These are phyloP conservation scores for Eutypella sp. DNA, from an alignment of 2,329 filamentous ascomycete species.

Conservation along the genomic window DNA sequence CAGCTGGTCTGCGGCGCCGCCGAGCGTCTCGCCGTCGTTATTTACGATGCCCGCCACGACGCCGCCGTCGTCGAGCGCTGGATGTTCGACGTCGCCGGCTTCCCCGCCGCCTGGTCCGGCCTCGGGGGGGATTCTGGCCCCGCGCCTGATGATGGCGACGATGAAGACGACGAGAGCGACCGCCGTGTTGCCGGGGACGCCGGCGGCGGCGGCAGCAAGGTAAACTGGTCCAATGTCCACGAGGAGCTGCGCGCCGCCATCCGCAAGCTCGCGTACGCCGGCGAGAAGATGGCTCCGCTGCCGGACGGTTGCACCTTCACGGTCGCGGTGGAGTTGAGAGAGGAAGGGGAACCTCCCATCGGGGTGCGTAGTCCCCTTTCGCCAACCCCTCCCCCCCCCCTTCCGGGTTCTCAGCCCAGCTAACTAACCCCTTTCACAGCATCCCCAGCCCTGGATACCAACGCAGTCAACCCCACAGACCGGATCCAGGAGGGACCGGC, in stretches of 20 bases:
- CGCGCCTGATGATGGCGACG: too few relatives aligned
- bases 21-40: constrained; percentile 42
- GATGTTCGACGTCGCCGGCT: constrained; percentile 52
- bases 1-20: constrained; percentile 60
- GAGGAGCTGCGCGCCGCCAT: constrained; percentile 69
- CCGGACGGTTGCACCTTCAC: constrained; percentile 68
- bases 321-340: constrained; percentile 67
- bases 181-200: constrained; percentile 1
- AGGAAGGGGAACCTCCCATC: constrained; percentile 54
- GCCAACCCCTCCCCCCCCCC: too few relatives aligned
- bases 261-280: constrained; percentile 55
- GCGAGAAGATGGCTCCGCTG: constrained; percentile 50
- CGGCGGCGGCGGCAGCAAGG: constrained; percentile 1
- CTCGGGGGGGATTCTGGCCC: too few relatives aligned
- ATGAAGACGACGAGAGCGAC: constrained; percentile 20
- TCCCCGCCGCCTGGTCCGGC: constrained; percentile 42
- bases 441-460: constrained; percentile 59
- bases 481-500: constrained; percentile 25
- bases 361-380: constrained; percentile 41
- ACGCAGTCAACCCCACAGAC: constrained; percentile 44
- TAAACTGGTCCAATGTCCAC: constrained; percentile 59
- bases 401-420: neutral
- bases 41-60: constrained; percentile 33
- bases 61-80: constrained; percentile 53
- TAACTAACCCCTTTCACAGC: constrained; percentile 29